These are phyloP conservation scores for Microsporum audouinii DNA, from an alignment of 2,329 filamentous ascomycete genomes.

Conservation along the genomic window DNA sequence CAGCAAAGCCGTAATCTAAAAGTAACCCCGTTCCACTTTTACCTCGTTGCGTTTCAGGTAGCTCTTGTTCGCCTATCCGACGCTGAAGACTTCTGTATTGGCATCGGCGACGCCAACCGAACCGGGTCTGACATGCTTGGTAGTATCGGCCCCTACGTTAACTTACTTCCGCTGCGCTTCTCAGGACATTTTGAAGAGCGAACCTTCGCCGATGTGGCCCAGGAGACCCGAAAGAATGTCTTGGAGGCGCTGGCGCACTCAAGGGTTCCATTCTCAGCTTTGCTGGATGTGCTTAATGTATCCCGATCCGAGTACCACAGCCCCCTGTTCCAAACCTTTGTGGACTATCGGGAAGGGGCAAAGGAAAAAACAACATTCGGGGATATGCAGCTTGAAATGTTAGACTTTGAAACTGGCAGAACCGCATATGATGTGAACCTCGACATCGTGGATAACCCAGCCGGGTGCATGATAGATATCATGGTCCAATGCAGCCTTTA, in stretches of 20 bases:
- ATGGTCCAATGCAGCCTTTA: constrained; percentile 26
- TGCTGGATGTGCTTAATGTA: constrained; percentile 37
- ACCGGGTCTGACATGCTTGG: constrained; percentile 21
- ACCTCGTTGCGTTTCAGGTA: constrained; percentile 33
- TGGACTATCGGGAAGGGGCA: constrained; percentile 34
- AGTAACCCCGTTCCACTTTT: constrained; percentile 34
- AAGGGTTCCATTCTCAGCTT: constrained; percentile 38
- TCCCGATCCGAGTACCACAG: constrained; percentile 28
- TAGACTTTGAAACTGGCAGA: not conserved
- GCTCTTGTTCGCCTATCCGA: constrained; percentile 28
- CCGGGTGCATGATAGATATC: not conserved
- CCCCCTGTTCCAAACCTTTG: constrained; percentile 42
- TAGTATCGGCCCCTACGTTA: constrained; percentile 40
- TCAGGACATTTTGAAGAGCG: constrained; percentile 8
- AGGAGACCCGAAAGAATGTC: constrained; percentile 16
- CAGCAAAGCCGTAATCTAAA: no score
- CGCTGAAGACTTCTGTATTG: constrained; percentile 36
- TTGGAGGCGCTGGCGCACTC: constrained; percentile 35
- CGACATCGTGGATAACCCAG: not conserved
- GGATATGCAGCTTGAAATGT: not conserved
- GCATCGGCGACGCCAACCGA: constrained; percentile 38
- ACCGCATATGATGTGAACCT: not conserved
- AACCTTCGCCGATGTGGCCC: constrained; percentile 24
- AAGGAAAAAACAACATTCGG: not conserved
- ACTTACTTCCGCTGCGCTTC: constrained; percentile 40